Evolutionary conservation across 495 filamentous ascomycete genomes (phyloP).

Genomic region (Daldinia childiae): DNA sequence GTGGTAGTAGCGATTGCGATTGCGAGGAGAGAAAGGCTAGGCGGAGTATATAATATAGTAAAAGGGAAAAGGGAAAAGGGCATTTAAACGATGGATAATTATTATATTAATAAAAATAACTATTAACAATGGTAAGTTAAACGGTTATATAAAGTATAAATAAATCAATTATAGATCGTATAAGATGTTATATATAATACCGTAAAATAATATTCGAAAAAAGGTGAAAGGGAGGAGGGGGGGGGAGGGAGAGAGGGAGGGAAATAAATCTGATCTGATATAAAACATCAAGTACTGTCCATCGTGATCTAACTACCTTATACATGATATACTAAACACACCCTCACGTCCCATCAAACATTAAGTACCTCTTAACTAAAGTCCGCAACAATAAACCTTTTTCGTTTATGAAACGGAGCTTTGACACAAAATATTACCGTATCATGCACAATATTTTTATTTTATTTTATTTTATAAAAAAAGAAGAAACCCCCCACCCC

Average conservation of each 20-base stretch:
- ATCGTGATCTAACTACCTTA: background rate
- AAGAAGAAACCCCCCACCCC: background rate
- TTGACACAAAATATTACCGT: background rate
- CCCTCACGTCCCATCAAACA: slow-evolving; percentile 14
- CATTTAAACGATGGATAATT: background rate
- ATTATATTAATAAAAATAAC: no score
- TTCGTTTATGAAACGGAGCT: slow-evolving; percentile 8
- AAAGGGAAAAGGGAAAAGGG: background rate
- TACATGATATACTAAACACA: slow-evolving; percentile 7
- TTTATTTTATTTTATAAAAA: background rate
- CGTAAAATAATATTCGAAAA: no score
- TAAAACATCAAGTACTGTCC: background rate
- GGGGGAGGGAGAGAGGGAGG: background rate
- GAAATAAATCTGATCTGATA: slow-evolving; percentile 17
- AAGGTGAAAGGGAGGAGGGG: background rate
- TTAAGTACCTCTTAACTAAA: no score
- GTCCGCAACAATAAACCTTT: background rate
- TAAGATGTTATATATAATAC: no score
- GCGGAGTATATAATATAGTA: background rate
- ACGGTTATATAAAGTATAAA: no score
- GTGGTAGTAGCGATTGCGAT: background rate
- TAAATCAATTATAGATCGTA: no score
- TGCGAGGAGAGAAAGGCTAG: background rate
- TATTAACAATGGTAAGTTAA: no score
- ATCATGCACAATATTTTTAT: background rate